Base-by-base conservation (phyloP, 73 alveolate species). In the Tetrahymena elliotti region DNA sequence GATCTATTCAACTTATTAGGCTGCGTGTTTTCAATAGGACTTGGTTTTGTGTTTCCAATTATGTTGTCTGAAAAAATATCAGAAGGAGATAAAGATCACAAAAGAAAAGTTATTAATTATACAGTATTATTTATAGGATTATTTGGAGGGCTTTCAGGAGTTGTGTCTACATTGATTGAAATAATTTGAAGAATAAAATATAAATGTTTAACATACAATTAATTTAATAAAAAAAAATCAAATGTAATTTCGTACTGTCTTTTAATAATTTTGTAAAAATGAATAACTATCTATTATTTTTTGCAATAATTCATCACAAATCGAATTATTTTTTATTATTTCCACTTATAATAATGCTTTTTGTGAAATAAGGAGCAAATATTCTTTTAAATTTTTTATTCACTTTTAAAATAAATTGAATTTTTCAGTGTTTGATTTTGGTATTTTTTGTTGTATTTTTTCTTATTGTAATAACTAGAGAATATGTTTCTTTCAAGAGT, bases 111-210 rank as follows among this genome's bases (percentile, higher is more conserved):
- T 6, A 24, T 68, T 68, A 68, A 68, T 68, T 31, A 68, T 68
- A 68, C 36, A 27, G 88, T 68, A 27, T 68, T 68, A 68, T 68
- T 68, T 68, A 68, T 68, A 22, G 88, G 88, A 27, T n/a, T 68
- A n/a, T 68, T 68, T 31, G 88, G 88, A 68, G 88, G 88, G 88
- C 88, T 68, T 68, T 68, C 88, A 27, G 88, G 88, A 68, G 88
- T 68, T 27, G 88, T 68, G 38, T 68, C 88, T 68, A 68, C 88
- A n/a, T 31, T 68, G 33, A 68, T 68, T 18, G 88, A 68, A 68
- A 68, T 68, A 18, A 11, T 68, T 68, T 68, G 88, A 68, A 18
- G 13, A 47, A 47, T 47, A 47, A 47, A 47, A 8, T 47, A 47
- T 47, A 47, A 47, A 47, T 47, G 82, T 47, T 47, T 47, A 47